These are phyloP conservation scores for Thelonectria blattea DNA, from an alignment of 2,329 filamentous ascomycete species.

Conservation along the genomic window DNA sequence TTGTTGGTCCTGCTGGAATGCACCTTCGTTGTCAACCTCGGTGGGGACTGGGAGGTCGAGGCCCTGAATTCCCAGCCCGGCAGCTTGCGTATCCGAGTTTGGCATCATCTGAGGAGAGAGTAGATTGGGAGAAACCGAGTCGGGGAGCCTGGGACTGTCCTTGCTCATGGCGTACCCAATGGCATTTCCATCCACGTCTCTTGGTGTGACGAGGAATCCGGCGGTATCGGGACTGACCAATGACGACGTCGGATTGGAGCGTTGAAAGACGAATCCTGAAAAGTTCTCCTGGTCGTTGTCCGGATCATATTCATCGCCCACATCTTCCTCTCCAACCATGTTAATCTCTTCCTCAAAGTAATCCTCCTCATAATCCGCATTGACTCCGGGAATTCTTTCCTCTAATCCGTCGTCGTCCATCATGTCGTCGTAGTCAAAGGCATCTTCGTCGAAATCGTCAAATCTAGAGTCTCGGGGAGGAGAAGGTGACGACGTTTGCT, in stretches of 20 bases:
- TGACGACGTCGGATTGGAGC: conserved; percentile 58
- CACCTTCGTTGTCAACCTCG: conserved; percentile 28
- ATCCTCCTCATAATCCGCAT: conserved; percentile 55
- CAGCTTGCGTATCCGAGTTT: conserved; percentile 27
- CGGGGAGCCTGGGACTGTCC: conserved; percentile 45
- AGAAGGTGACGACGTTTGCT: conserved; percentile 50
- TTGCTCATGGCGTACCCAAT: conserved; percentile 64
- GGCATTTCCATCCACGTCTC: conserved; percentile 59
- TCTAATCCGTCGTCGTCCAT: conserved; percentile 70
- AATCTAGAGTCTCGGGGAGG: conserved; percentile 58
- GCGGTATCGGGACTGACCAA: conserved; percentile 57
- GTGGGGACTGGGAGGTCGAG: conserved; percentile 32
- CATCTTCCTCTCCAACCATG: conserved; percentile 38
- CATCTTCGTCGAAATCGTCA: conserved; percentile 68
- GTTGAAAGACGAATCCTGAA: conserved; percentile 63
- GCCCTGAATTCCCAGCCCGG: conserved; percentile 54
- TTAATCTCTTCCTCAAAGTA: conserved; percentile 41
- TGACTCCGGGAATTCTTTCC: conserved; percentile 68
- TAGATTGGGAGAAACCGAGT: conserved; percentile 26
- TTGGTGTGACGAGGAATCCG: conserved; percentile 57
- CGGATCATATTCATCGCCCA: conserved; percentile 34
- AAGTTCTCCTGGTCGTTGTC: conserved; percentile 61
- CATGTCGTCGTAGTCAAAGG: conserved; percentile 67
- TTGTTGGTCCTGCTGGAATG: conserved; percentile 33
- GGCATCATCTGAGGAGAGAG: conserved; percentile 16